Percentiles rank a stretch among this genome's conserved stretches.
Conservation (phyloP, 2,329 filamentous ascomycete species). For the Fusarium lyarnte region DNA sequence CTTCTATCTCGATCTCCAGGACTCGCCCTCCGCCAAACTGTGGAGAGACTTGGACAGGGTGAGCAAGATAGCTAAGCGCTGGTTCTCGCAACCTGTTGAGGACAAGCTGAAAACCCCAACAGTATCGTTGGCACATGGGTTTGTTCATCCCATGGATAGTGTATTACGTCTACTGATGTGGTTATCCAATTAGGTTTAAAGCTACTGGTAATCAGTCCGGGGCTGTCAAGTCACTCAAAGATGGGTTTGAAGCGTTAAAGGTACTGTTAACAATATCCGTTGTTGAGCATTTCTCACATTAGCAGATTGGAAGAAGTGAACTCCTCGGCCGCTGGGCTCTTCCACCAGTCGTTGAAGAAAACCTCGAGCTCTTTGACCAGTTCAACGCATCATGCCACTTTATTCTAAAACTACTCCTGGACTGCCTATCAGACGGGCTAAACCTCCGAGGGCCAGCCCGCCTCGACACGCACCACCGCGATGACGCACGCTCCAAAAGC, state of each 20-base stretch:
- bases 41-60: constrained; percentile 1
- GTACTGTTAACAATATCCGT: neutral
- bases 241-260: constrained; percentile 17
- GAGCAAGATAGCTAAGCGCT: neutral
- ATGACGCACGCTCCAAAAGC: constrained; percentile 16
- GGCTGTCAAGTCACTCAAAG: neutral
- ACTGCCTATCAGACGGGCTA: constrained; percentile 8
- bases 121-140: constrained; percentile 14
- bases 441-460: neutral
- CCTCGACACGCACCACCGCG: constrained; percentile 7
- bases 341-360: neutral
- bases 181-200: neutral
- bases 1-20: constrained; percentile 20
- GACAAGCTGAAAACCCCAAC: constrained; percentile 17
- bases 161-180: neutral
- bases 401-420: constrained; percentile 3
- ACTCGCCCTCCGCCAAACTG: neutral
- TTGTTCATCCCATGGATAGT: neutral
- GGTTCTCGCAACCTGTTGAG: constrained; percentile 10
- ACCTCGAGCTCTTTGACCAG: neutral
- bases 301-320: neutral
- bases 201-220: constrained; percentile 16
- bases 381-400: constrained; percentile 14
- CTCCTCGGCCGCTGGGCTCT: constrained; percentile 13
- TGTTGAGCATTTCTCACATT: neutral